Base-by-base conservation (phyloP, 1,284 basidiomycete species). In the Sphaerobolus stellatus region DNA sequence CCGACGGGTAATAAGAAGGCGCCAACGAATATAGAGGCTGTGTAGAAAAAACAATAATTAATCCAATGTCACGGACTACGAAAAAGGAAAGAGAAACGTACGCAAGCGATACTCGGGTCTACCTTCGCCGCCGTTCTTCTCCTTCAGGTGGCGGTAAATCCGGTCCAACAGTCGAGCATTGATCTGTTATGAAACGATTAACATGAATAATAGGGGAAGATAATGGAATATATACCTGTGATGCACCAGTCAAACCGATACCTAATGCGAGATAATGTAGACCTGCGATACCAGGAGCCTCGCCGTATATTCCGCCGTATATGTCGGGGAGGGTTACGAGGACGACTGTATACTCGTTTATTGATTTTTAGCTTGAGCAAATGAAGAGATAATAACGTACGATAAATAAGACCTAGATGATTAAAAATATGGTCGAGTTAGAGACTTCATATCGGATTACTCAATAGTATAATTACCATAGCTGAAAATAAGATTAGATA, bases 311-410 rank as follows among this genome's bases (percentile, higher is more conserved):
- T 2, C 69, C 70, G 48, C 73, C 68, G 61, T 83, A 92, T 24
- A 88, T 87, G 1, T 67, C 59, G 0, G 84, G 80, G 20, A 91
- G 84, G 0, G 80, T 84, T 0, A 86, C 87, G 43, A 90, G 69
- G 61, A 88, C 74, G 7, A 86, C 52, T 53, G 36, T 24, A 27
- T 14, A 44, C n/a, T 9, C 9, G 11, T 9, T 14, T 18, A 31
- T 16, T 27, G n/a, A 52, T 52, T n/a, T 13, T 7, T n/a, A 30
- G 24, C 25, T n/a, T 43, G 40, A 14, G 16, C 16, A n/a, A 16
- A 5, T 20, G 45, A 14, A 5, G 14, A 48, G 20, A 16, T 11
- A 20, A 44, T 28, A 13, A 45, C 27, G 16, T 36, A 50, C 48
- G 18, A 30, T 50, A 50, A 11, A 50, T 34, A 2, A 50, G 33